Conservation (phyloP, 257 asterid genomes). For the Solanum clarkiae region DNA sequence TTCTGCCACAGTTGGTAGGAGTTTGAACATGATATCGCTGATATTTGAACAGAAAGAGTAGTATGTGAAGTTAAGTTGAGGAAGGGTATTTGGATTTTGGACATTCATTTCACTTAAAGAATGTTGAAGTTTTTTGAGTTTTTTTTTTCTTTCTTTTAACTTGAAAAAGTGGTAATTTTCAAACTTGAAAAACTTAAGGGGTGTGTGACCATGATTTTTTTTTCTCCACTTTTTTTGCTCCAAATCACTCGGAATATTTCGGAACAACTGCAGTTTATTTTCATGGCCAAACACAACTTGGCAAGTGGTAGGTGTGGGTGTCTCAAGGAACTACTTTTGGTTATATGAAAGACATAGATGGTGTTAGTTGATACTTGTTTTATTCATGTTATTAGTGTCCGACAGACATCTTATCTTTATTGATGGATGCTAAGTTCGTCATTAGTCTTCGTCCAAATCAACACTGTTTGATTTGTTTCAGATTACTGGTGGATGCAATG, state of each 20-base stretch:
- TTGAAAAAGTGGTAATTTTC: neutral
- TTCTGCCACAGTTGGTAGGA: neutral
- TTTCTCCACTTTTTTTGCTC: no score
- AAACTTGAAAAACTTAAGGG: neutral
- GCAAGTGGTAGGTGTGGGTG: neutral
- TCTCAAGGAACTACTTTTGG: neutral
- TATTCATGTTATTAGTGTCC: neutral
- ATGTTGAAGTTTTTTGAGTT: neutral
- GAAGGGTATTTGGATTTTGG: neutral
- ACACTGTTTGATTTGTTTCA: neutral
- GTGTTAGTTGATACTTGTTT: neutral
- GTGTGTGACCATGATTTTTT: no score
- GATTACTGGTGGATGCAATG: constrained; percentile 26
- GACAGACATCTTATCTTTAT: neutral
- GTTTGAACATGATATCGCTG: neutral
- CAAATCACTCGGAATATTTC: no score
- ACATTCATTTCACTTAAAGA: neutral
- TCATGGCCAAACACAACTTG: no score
- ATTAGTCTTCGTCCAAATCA: neutral
- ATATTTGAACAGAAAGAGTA: neutral
- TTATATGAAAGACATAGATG: neutral
- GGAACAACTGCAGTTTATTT: no score
- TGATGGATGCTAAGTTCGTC: neutral
- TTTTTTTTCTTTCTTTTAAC: no score
- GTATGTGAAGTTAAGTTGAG: neutral